Conservation (phyloP, 1,139 yeast species). For the Entelexis paramagnoliae region DNA sequence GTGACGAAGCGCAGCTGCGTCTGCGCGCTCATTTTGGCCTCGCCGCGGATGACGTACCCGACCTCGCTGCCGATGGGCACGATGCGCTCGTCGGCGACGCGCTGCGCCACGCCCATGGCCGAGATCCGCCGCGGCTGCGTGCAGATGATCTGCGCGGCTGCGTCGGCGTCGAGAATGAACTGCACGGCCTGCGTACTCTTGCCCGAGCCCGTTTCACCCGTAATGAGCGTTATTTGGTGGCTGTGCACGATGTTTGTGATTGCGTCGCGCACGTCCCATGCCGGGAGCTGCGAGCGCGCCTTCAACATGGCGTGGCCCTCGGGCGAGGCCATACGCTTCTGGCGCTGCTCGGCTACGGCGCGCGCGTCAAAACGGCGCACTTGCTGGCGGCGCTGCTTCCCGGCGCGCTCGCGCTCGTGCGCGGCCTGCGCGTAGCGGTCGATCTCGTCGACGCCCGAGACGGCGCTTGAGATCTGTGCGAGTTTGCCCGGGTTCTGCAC, state of each 20-base stretch:
- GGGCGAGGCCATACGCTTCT: slow-evolving; percentile 19
- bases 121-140: slow-evolving; percentile 96
- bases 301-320: slow-evolving; percentile 34
- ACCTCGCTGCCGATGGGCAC: slow-evolving; percentile 62
- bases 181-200: slow-evolving; percentile 91
- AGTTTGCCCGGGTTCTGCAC: slow-evolving; percentile 69
- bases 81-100: slow-evolving; percentile 77
- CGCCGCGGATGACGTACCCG: slow-evolving; percentile 88
- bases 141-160: slow-evolving; percentile 52
- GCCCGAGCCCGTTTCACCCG: slow-evolving; percentile 98
- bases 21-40: slow-evolving; percentile 47
- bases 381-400: background rate
- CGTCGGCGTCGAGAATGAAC: slow-evolving; percentile 57
- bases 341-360: slow-evolving; percentile 16
- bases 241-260: slow-evolving; percentile 47
- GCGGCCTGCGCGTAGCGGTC: background rate
- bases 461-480: slow-evolving; percentile 34
- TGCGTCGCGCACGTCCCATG: slow-evolving; percentile 58
- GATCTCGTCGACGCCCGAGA: slow-evolving; percentile 29
- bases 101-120: slow-evolving; percentile 86
- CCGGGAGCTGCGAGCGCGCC: slow-evolving; percentile 57
- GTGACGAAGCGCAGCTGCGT: slow-evolving; percentile 81
- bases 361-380: slow-evolving; percentile 16
- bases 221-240: slow-evolving; percentile 62
- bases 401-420: slow-evolving; percentile 1